Evolutionary conservation across 2,329 filamentous ascomycete species (phyloP), one percentile per base, ranked within the genome.

Genomic region (Scolecobasidium constrictum): DNA sequence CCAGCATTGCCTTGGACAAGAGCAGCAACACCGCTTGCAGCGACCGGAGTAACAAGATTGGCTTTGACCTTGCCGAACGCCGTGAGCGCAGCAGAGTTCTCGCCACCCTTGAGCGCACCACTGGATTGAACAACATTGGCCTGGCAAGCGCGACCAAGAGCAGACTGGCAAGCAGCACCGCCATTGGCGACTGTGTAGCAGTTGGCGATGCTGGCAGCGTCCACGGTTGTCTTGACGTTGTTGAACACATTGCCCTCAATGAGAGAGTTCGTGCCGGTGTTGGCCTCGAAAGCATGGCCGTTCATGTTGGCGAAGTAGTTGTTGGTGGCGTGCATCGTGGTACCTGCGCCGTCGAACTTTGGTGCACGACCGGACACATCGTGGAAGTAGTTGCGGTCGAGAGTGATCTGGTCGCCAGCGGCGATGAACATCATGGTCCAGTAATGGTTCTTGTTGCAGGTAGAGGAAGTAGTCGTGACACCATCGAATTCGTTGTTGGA

Each of bases 371-470:
- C 53, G 4, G 50, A 52, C 9, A 47, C 52, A 46, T 52, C 48
- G 46, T 53, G 50, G 39, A 54, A 47, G 46, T 55, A 55, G 48
- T 55, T 55, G 22, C 41, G 38, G 35, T 52, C 42, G 39, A 53
- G 47, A 4, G 52, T 53, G 35, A 55, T 47, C 5, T 47, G 43
- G 37, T 55, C 52, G 34, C 19, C 41, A n/a, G 36, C 35, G 15
- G 50, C 52, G 16, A 48, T 46, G 34, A 53, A 36, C 2, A 48
- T 37, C 19, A 53, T 33, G 11, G 47, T 46, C 53, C 52, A 54
- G 47, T 55, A 55, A 42, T 54, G 50, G 42, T 47, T 45, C 34
- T 46, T 46, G 21, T 55, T 52, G 46, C 52, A 55, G 45, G 44
- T 42, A 3, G 52, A 49, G 35, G 44, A 48, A 42, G 47, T 53